Percentiles rank a stretch among this genome's conserved stretches.
Evolutionary conservation across 805 yeast species (phyloP).

Genomic region (Torulaspora delbrueckii): DNA sequence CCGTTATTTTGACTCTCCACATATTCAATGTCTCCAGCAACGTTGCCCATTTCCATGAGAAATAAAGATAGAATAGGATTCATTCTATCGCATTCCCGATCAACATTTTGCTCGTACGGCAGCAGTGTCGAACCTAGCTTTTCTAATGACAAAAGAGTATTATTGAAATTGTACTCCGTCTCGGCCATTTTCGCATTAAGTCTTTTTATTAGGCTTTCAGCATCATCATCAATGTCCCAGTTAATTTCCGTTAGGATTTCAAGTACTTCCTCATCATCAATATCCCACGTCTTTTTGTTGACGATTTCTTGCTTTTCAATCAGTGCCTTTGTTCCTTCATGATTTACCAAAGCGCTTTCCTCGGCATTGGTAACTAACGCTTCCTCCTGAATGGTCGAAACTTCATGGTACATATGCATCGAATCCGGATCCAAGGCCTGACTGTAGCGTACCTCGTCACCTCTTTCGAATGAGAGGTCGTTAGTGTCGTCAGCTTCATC

Average conservation of each 20-base stretch:
- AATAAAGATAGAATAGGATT: slow-evolving; percentile 52
- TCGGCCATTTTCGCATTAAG: slow-evolving; percentile 55
- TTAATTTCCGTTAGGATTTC: slow-evolving; percentile 73
- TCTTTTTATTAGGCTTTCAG: slow-evolving; percentile 52
- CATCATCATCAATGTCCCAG: slow-evolving; percentile 68
- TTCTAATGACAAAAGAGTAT: slow-evolving; percentile 49
- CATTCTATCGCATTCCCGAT: slow-evolving; percentile 50
- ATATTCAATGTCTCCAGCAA: slow-evolving; percentile 61
- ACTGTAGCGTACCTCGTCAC: slow-evolving; percentile 32
- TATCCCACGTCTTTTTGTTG: slow-evolving; percentile 35
- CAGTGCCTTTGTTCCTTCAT: neutral
- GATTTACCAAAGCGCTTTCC: neutral
- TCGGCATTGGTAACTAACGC: slow-evolving; percentile 6
- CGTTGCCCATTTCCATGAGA: slow-evolving; percentile 56
- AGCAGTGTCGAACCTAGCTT: slow-evolving; percentile 41
- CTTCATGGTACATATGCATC: slow-evolving; percentile 27
- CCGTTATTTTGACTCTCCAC: slow-evolving; percentile 77
- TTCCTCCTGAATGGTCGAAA: slow-evolving; percentile 34
- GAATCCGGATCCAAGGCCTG: slow-evolving; percentile 14
- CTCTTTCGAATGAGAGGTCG: slow-evolving; percentile 36
- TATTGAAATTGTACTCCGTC: slow-evolving; percentile 59
- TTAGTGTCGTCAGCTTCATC: slow-evolving; percentile 24
- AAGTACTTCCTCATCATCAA: slow-evolving; percentile 28
- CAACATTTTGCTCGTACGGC: slow-evolving; percentile 41
- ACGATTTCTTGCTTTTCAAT: neutral